Conservation (phyloP, 306 rosid genomes). For the Dryas alaskensis region DNA sequence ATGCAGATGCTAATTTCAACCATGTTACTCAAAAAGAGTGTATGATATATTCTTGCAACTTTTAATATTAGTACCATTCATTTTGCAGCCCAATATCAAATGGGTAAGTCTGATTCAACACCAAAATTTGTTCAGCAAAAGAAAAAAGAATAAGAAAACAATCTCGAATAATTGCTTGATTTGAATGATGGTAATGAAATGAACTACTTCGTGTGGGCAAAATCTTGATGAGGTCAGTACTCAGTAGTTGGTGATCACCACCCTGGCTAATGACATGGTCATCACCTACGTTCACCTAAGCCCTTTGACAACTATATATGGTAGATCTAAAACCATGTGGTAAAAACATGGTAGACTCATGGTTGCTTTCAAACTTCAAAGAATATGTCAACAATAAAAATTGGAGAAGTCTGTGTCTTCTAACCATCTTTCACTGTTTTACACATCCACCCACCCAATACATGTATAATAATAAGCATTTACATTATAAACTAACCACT, state of each 20-base stretch:
- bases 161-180: too few species aligned
- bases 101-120: background rate
- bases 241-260: background rate
- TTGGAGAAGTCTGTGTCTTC: background rate
- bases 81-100: background rate
- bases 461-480: background rate
- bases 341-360: background rate
- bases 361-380: background rate
- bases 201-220: background rate
- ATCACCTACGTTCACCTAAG: background rate
- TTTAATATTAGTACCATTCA: too few species aligned
- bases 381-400: too few species aligned
- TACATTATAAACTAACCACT: background rate
- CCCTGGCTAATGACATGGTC: background rate
- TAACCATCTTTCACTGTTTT: background rate
- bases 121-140: background rate
- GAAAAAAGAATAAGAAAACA: background rate
- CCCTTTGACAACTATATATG: background rate
- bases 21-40: too few species aligned
- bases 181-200: too few species aligned
- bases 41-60: too few species aligned
- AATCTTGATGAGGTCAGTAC: background rate
- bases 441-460: background rate
- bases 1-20: background rate
- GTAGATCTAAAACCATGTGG: background rate